Conservation (phyloP, 2,329 filamentous ascomycete species). For the Trichoderma asperellum region DNA sequence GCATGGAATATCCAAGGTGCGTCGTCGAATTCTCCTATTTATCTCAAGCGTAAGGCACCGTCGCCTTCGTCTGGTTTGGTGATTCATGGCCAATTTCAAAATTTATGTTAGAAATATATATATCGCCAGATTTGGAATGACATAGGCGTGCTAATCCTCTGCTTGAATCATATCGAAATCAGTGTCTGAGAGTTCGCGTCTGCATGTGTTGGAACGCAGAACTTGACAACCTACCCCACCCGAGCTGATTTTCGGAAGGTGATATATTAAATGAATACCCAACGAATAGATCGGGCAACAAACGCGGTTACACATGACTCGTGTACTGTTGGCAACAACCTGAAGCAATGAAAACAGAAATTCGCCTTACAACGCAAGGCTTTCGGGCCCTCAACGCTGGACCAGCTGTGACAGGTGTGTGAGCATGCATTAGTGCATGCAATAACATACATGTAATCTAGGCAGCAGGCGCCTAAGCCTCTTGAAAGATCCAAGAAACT, state of each 20-base stretch:
- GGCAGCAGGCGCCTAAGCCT: slow-evolving; percentile 15
- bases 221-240: neutral
- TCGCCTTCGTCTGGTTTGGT: neutral
- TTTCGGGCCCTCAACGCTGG: neutral
- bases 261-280: neutral
- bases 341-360: neutral
- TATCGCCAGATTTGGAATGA: neutral
- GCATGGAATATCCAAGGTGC: neutral
- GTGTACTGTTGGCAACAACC: neutral
- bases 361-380: neutral
- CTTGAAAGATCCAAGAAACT: neutral
- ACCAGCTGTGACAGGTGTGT: neutral
- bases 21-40: neutral
- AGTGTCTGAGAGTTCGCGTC: neutral
- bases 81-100: neutral
- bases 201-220: neutral
- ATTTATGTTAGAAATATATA: neutral
- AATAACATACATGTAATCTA: neutral
- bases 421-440: neutral
- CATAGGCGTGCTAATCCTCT: neutral
- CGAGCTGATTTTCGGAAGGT: neutral
- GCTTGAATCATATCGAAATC: neutral
- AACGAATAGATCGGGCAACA: neutral
- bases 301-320: neutral
- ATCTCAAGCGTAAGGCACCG: neutral